Percentiles rank a stretch among this genome's conserved stretches.
These are phyloP conservation scores for Phanerodontia chrysosporium DNA, from an alignment of 768 basidiomycete species.

Conservation along the genomic window DNA sequence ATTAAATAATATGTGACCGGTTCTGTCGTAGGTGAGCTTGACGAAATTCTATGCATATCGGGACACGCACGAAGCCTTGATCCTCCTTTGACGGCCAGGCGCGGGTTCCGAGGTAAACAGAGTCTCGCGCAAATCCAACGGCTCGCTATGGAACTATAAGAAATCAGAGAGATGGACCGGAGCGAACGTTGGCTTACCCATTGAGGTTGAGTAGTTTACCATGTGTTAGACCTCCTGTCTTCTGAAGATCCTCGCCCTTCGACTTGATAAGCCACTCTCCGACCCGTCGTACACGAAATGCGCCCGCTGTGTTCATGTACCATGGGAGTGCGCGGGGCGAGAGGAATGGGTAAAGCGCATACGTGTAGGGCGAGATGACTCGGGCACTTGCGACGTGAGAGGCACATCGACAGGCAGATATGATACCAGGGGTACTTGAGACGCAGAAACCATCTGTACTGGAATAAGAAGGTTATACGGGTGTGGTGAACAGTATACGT, in stretches of 20 bases:
- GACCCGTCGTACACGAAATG: conserved; percentile 60
- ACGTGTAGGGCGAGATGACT: conserved; percentile 33
- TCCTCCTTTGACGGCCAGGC: background rate
- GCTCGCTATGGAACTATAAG: conserved; percentile 11
- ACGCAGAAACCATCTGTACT: conserved; percentile 3
- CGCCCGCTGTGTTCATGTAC: conserved; percentile 37
- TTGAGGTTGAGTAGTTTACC: too few species aligned
- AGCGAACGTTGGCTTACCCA: too few species aligned
- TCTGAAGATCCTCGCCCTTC: conserved; percentile 30
- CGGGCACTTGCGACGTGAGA: background rate
- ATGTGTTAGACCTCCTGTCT: conserved; percentile 38
- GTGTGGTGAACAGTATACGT: conserved; percentile 16
- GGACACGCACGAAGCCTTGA: conserved; percentile 24
- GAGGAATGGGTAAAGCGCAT: conserved; percentile 68
- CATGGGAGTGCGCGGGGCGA: conserved; percentile 46
- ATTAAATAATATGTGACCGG: conserved; percentile 58
- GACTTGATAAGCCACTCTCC: conserved; percentile 51
- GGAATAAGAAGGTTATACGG: conserved; percentile 4
- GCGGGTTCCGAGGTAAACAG: conserved; percentile 5
- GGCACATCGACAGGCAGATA: conserved; percentile 16
- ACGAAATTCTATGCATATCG: too few species aligned
- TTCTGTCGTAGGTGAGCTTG: conserved; percentile 29
- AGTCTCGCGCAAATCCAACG: conserved; percentile 7
- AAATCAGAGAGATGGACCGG: background rate
- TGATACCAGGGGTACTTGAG: conserved; percentile 14